phyloP scores from a whole-genome alignment of 2,329 filamentous ascomycete species.

The Microcyclospora tardicrescens region DNA sequence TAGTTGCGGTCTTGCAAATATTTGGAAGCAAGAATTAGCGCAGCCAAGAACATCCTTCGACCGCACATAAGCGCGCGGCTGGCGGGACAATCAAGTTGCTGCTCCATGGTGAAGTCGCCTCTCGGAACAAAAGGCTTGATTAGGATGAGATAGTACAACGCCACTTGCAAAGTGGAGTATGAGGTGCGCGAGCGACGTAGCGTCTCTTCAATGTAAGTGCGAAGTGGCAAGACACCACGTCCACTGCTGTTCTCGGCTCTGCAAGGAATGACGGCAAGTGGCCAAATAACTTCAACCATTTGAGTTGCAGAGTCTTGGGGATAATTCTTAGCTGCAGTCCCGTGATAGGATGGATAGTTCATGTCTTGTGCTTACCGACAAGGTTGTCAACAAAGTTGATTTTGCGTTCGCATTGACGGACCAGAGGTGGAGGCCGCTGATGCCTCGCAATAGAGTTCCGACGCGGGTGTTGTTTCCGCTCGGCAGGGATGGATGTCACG shows the following conservation, averaged over 20 bases:
- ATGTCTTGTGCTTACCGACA: conserved; percentile 64
- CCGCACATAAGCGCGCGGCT: conserved; percentile 83
- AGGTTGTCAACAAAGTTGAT: conserved; percentile 91
- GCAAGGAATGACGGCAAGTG: conserved; percentile 68
- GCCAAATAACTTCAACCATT: conserved; percentile 96
- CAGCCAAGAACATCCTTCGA: conserved; percentile 91
- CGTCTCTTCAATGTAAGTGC: conserved; percentile 96
- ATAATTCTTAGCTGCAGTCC: conserved; percentile 22
- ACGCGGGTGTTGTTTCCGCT: conserved; percentile 51
- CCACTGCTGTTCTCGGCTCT: conserved; percentile 52
- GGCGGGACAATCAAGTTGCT: conserved; percentile 57
- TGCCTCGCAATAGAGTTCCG: conserved; percentile 43
- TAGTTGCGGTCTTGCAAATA: conserved; percentile 97
- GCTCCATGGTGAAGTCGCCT: conserved; percentile 76
- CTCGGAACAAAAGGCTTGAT: conserved; percentile 82
- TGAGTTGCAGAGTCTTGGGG: conserved; percentile 81
- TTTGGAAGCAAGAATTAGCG: conserved; percentile 90
- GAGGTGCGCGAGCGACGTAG: conserved; percentile 87
- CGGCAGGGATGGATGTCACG: conserved; percentile 40
- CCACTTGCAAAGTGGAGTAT: conserved; percentile 94
- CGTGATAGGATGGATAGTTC: background rate
- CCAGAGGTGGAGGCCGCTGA: conserved; percentile 57
- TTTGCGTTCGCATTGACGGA: conserved; percentile 84
- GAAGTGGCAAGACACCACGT: conserved; percentile 73
- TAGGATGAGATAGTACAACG: conserved; percentile 87